Conservation (phyloP, 495 filamentous ascomycete genomes). For the Hypoxylon crocopeplum region DNA sequence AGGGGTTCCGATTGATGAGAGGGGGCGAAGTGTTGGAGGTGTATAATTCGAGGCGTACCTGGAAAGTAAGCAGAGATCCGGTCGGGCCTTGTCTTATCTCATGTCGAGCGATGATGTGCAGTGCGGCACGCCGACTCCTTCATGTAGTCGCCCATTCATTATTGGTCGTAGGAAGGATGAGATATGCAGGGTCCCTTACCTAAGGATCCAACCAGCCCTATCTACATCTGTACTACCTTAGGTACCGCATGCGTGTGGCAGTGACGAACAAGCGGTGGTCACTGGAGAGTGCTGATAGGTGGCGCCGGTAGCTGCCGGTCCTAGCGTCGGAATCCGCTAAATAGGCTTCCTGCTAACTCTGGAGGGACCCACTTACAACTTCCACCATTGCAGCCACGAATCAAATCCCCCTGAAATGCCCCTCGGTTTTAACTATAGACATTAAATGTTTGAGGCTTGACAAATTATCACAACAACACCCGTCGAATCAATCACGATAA, state of each 20-base stretch:
- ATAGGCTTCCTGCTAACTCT: slow-evolving; percentile 14
- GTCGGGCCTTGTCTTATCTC: slow-evolving; percentile 20
- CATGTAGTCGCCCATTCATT: slow-evolving; percentile 7
- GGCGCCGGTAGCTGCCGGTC: slow-evolving; percentile 20
- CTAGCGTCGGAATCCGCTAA: slow-evolving; percentile 21
- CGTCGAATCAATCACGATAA: no score
- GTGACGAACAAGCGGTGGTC: no score
- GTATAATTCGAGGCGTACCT: not conserved
- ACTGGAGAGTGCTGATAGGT: no score
- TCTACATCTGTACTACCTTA: no score
- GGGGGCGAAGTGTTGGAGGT: not conserved
- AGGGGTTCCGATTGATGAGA: not conserved
- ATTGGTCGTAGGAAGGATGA: slow-evolving; percentile 15
- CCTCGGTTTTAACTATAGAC: no score
- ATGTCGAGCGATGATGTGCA: slow-evolving; percentile 7
- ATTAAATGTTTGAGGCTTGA: no score
- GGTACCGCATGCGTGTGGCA: no score
- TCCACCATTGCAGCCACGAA: no score
- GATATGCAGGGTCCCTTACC: slow-evolving; percentile 1
- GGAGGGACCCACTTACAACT: no score
- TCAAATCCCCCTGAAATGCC: no score
- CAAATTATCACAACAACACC: no score
- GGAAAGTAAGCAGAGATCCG: slow-evolving; percentile 14
- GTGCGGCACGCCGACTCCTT: slow-evolving; percentile 20
- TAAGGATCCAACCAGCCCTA: not conserved